phyloP scores from a whole-genome alignment of 78 protist genomes.

The Creolimax fragrantissima region DNA sequence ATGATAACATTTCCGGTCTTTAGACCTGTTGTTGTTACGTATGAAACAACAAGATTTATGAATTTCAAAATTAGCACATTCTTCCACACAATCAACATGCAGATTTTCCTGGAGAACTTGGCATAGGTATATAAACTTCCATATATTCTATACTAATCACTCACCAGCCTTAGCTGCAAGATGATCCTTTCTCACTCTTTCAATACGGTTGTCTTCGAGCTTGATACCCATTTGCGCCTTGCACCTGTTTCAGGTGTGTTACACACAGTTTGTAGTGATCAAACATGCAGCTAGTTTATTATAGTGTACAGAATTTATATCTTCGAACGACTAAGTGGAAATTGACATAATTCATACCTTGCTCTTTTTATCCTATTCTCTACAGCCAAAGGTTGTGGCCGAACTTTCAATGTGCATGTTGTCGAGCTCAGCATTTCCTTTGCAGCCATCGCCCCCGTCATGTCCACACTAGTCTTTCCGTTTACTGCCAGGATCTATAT shows the following conservation, averaged over 20 bases:
- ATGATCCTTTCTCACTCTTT: neutral
- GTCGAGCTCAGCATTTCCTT: neutral
- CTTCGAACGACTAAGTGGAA: too few species aligned
- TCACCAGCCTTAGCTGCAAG: neutral
- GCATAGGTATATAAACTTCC: too few species aligned
- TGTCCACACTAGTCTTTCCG: neutral
- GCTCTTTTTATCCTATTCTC: neutral
- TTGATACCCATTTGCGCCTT: neutral
- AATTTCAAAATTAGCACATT: too few species aligned
- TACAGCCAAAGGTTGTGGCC: neutral
- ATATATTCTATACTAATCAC: too few species aligned
- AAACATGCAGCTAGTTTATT: too few species aligned
- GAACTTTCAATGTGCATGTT: neutral
- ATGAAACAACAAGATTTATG: too few species aligned
- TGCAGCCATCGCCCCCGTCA: neutral
- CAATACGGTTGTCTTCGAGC: neutral
- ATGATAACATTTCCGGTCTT: neutral
- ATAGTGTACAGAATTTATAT: too few species aligned
- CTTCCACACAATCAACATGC: too few species aligned
- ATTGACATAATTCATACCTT: neutral
- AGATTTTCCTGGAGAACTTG: too few species aligned
- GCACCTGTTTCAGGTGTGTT: too few species aligned
- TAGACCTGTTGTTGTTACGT: too few species aligned
- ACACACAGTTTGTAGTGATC: too few species aligned
- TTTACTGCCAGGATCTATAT: neutral